These are phyloP conservation scores for Triticum turgidum DNA, from an alignment of 176 grass and related monocot genomes.

Conservation along the genomic window DNA sequence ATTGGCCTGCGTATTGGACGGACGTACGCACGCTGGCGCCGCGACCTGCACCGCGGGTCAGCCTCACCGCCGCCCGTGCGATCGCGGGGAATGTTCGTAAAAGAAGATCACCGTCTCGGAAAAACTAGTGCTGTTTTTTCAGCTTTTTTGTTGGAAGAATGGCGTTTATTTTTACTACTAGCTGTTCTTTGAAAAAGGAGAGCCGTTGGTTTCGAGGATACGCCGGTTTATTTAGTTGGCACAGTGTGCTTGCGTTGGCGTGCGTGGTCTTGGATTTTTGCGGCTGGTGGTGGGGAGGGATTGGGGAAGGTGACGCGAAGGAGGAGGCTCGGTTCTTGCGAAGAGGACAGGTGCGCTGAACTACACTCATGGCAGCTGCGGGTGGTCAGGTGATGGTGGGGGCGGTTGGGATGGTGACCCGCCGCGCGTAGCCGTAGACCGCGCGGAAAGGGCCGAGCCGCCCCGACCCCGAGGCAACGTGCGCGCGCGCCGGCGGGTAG, in stretches of 20 bases:
- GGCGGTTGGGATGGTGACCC: neutral
- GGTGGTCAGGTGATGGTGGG: too few relatives aligned
- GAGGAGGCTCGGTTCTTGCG: constrained; percentile 12
- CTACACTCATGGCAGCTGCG: too few relatives aligned
- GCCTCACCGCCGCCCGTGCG: neutral
- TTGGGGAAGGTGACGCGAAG: constrained; percentile 23
- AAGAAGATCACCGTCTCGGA: neutral
- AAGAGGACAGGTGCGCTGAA: constrained; percentile 29
- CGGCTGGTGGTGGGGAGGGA: neutral
- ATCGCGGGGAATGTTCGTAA: neutral
- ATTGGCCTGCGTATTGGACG: neutral
- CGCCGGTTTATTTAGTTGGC: neutral
- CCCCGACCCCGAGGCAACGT: constrained; percentile 20
- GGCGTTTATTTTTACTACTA: too few relatives aligned
- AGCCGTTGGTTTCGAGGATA: neutral
- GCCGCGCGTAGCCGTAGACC: neutral
- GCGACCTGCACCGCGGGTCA: neutral
- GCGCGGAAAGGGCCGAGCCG: neutral
- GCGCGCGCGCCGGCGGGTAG: constrained; percentile 8
- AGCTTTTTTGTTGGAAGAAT: neutral
- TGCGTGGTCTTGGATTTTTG: neutral
- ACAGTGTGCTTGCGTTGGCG: neutral
- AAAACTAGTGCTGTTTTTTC: too few relatives aligned
- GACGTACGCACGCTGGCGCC: neutral
- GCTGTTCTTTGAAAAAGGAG: neutral